A percentile compares a stretch with the other conserved stretches of the same genome.
phyloP scores from a whole-genome alignment of 441 rosid species.

The Erodium chrysanthum region DNA sequence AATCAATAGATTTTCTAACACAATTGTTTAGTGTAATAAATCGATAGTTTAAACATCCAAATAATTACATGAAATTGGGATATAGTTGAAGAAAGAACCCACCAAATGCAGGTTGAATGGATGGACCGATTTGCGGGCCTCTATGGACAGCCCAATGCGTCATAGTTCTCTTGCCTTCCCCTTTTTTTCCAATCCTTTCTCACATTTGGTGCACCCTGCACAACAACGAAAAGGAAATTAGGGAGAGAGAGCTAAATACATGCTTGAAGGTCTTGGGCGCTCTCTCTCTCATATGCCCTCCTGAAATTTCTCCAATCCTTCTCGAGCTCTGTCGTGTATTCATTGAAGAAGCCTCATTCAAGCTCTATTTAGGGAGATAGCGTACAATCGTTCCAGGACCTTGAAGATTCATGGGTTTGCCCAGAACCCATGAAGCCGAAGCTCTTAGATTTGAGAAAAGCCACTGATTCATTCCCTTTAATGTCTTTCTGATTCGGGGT shows the following conservation, averaged over 20 bases:
- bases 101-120: no score
- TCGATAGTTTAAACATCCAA: no score
- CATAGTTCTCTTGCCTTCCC: background rate
- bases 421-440: background rate
- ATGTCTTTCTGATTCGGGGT: background rate
- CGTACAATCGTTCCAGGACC: background rate
- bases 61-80: no score
- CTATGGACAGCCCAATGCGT: no score
- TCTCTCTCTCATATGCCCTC: background rate
- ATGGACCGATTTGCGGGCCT: no score
- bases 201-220: background rate
- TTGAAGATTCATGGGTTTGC: background rate
- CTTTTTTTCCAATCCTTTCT: background rate
- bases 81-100: no score
- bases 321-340: background rate
- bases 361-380: background rate
- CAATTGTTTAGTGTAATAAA: no score
- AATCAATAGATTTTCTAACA: no score
- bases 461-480: background rate
- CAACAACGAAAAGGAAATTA: background rate
- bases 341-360: background rate
- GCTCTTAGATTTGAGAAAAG: background rate
- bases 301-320: background rate
- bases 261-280: background rate
- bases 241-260: background rate